These are phyloP conservation scores for Leucocoprinus birnbaumii DNA, from an alignment of 768 basidiomycete species.

Conservation along the genomic window DNA sequence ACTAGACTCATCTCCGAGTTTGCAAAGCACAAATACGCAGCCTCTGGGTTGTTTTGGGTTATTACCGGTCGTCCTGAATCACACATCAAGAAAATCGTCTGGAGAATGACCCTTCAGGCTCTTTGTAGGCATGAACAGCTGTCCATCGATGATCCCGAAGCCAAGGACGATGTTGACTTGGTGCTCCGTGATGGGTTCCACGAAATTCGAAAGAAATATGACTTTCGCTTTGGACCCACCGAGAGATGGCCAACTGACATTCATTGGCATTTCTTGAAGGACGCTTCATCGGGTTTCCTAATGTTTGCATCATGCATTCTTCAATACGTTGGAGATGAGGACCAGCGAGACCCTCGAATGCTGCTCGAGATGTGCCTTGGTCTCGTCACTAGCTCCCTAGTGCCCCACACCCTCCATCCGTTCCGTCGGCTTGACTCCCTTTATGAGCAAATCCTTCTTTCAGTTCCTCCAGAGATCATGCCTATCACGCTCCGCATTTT, in stretches of 20 bases:
- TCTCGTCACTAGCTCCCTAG: background rate
- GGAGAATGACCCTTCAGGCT: background rate
- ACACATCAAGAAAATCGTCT: background rate
- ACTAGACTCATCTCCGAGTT: background rate
- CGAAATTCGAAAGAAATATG: background rate
- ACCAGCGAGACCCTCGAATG: background rate
- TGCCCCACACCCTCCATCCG: background rate
- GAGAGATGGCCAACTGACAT: background rate
- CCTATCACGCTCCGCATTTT: background rate
- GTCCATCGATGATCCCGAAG: background rate
- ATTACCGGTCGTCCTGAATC: background rate
- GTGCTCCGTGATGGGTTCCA: background rate
- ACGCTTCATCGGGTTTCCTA: background rate
- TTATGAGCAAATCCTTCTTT: background rate
- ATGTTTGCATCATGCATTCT: slow-evolving; percentile 3
- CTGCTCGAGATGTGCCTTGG: background rate
- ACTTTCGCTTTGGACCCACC: background rate
- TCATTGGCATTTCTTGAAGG: background rate
- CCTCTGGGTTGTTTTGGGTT: background rate
- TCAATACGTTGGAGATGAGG: background rate
- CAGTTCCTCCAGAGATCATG: background rate
- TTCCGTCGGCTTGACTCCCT: slow-evolving; percentile 1
- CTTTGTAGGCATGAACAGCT: background rate
- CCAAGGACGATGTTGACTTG: background rate
- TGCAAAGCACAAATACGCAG: background rate